Evolutionary conservation across 192 early-diverging fungal genomes (phyloP), one percentile per base, ranked within the genome.

Genomic region (Coemansia sp.): DNA sequence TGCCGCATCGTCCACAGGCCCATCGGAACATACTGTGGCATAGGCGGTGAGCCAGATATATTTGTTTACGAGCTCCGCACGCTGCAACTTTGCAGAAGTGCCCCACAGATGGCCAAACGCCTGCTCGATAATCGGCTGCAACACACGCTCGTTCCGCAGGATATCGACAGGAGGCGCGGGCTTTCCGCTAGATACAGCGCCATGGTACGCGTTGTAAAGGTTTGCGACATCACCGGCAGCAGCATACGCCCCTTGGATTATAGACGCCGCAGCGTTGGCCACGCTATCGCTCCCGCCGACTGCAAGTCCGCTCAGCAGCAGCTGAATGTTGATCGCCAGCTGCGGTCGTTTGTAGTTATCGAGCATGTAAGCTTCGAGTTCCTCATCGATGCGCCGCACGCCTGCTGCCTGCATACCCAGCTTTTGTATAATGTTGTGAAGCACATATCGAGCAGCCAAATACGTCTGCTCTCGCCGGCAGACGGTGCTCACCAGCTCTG

Each of bases 31-130:
- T 22, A 63, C 45, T 5, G 59, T 55, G 4, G 67, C 71, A 48
- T 73, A 79, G 7, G 77, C 77, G 4, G 73, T 58, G 10, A 79
- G 66, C 77, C 77, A 79, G 23, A 79, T 50, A 40, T 69, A 69
- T 31, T 68, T 69, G 56, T 58, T 45, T 29, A 69, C 55, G 14
- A 73, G 61, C 6, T 69, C 70, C 0, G 56, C 35, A 21, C 63
- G 70, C 18, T 38, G 32, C 33, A 62, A 55, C 35, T 52, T 46
- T 23, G 38, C 28, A 14, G 56, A 50, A 2, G 31, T 46, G 4
- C 62, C 45, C 74, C 74, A 77, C 33, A 77, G 40, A 21, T 64
- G 62, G 32, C 74, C 68, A 62, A 79, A 79, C 30, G 61, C 60
- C 50, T 79, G 66, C 55, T 69, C 63, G 10, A 79, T 33, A 3